Evolutionary conservation across 805 yeast genomes (phyloP).

Genomic region (Grigorovia yakushimaensis): DNA sequence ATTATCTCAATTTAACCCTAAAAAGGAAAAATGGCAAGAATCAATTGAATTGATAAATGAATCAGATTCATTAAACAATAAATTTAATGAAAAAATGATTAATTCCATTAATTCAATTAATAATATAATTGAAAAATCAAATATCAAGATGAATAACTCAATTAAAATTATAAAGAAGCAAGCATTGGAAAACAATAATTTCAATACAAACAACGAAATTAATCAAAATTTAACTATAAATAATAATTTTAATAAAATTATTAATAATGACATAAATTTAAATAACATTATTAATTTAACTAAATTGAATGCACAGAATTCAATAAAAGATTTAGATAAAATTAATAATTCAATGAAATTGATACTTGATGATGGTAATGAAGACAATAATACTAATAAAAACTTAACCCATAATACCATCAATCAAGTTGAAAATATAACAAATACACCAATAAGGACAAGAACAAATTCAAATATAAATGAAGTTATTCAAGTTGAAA

Average conservation of each 20-base stretch:
- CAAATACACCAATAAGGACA: background rate
- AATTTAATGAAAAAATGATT: constrained; percentile 13
- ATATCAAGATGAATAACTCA: constrained; percentile 10
- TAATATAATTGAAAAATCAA: constrained; percentile 12
- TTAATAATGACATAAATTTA: constrained; percentile 11
- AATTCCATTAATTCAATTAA: constrained; percentile 13
- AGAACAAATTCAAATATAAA: too few species aligned
- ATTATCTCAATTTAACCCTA: constrained; percentile 22
- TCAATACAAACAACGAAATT: constrained; percentile 4
- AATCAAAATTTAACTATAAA: constrained; percentile 8
- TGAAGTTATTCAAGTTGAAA: too few species aligned
- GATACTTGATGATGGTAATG: constrained; percentile 4
- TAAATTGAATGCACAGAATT: constrained; percentile 2
- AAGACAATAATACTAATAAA: background rate
- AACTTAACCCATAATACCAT: too few species aligned
- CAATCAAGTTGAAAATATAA: too few species aligned
- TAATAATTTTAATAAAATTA: constrained; percentile 13
- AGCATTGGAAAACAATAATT: constrained; percentile 2
- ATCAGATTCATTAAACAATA: constrained; percentile 26
- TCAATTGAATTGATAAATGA: constrained; percentile 25
- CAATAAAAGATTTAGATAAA: constrained; percentile 6
- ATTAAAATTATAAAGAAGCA: constrained; percentile 13
- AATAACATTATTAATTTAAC: constrained; percentile 7
- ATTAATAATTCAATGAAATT: constrained; percentile 8
- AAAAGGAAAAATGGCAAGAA: constrained; percentile 22